These are phyloP conservation scores for Lentinula aciculospora DNA, from an alignment of 768 basidiomycete genomes.

Conservation along the genomic window DNA sequence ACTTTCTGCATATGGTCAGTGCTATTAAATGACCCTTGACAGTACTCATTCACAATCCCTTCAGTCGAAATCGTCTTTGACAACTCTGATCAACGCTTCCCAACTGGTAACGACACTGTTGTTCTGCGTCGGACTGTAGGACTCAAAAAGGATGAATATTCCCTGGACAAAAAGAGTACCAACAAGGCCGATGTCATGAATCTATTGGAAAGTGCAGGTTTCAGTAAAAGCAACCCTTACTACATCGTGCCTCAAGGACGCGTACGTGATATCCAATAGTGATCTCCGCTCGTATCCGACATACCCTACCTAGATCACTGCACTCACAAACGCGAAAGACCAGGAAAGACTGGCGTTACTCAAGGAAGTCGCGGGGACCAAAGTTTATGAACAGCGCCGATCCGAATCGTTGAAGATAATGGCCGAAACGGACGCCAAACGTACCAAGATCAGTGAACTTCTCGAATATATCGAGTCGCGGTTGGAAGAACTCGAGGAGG, in stretches of 20 bases:
- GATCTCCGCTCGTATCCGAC: neutral
- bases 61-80: conserved; percentile 92
- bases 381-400: conserved; percentile 94
- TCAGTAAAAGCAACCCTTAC: conserved; percentile 97
- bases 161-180: conserved; percentile 90
- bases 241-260: conserved; percentile 99
- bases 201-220: conserved; percentile 92
- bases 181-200: conserved; percentile 98
- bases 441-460: conserved; percentile 85
- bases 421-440: conserved; percentile 93
- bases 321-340: conserved; percentile 95
- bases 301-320: conserved; percentile 66
- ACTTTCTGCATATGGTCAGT: conserved; percentile 82
- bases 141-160: conserved; percentile 98
- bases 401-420: conserved; percentile 93
- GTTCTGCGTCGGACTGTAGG: conserved; percentile 92
- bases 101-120: conserved; percentile 84
- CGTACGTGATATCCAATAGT: conserved; percentile 40
- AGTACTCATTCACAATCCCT: conserved; percentile 2
- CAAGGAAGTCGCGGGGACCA: conserved; percentile 97
- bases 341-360: conserved; percentile 88
- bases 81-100: conserved; percentile 91
- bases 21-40: neutral
- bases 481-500: conserved; percentile 88
- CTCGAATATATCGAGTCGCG: conserved; percentile 89